Conservation (phyloP, 805 yeast species). For the Ogataea angusta region DNA sequence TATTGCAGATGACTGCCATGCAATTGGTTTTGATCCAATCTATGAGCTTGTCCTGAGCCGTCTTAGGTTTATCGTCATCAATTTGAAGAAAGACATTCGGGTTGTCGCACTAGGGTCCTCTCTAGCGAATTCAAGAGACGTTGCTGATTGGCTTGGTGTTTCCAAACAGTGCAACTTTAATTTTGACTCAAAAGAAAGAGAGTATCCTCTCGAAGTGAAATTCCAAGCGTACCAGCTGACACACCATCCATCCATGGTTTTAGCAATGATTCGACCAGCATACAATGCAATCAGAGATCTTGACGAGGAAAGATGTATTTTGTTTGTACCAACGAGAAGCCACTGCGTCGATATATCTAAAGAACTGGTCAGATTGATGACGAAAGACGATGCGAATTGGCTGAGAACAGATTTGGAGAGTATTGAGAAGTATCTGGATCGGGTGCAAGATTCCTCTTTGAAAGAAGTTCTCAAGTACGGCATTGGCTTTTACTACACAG, state of each 20-base stretch:
- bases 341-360: conserved; percentile 51
- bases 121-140: conserved; percentile 68
- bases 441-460: conserved; percentile 46
- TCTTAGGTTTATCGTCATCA: conserved; percentile 65
- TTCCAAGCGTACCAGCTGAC: conserved; percentile 45
- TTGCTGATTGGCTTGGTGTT: conserved; percentile 87
- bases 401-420: conserved; percentile 38
- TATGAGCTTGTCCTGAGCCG: conserved; percentile 75
- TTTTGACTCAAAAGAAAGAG: conserved; percentile 62
- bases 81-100: conserved; percentile 55
- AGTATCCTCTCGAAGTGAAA: conserved; percentile 54
- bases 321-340: conserved; percentile 58
- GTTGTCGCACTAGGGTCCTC: conserved; percentile 70
- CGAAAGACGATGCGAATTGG: conserved; percentile 37
- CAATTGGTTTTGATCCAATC: conserved; percentile 48
- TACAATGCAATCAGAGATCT: conserved; percentile 39
- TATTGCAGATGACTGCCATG: conserved; percentile 72
- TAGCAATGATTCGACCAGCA: conserved; percentile 49
- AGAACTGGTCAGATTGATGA: conserved; percentile 37
- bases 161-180: conserved; percentile 59
- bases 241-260: conserved; percentile 51
- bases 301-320: conserved; percentile 33
- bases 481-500: conserved; percentile 58
- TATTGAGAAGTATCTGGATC: conserved; percentile 39
- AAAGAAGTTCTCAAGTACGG: conserved; percentile 49